Evolutionary conservation across 2,329 filamentous ascomycete genomes (phyloP), one percentile per base, ranked within the genome.

Genomic region (Cladophialophora yegresii): DNA sequence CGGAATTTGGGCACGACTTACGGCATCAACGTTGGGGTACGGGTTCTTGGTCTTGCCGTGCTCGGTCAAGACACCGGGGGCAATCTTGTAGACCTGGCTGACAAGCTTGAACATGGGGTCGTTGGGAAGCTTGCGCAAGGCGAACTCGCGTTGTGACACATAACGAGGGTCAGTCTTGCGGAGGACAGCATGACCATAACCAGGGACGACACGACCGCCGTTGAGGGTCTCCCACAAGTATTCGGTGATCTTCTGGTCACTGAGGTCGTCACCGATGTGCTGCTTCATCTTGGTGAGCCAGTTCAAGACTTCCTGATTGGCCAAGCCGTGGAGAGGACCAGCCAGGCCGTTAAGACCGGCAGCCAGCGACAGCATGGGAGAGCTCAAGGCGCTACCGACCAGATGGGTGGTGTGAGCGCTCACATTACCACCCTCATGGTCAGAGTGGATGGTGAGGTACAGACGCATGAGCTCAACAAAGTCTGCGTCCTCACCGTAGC

Each of bases 21-120:
- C 79, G 76, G 93, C 93, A 77, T 98, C 93, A 76, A 98, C 93
- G 85, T 98, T 98, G 81, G 95, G 95, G 87, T 86, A 98, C 72
- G 93, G 93, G 90, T 98, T 97, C 91, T 98, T 98, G 86, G 93
- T 98, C 91, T 99, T 99, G 84, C 95, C 95, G 85, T 99, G 95
- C 89, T 99, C 92, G 72, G 95, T 99, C 79, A 99, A 86, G 75
- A 99, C 95, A 76, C 89, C 90, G 71, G 95, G 95, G 71, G 95
- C 95, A 75, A 99, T 98, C 91, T 99, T 99, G 91, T 98, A 99
- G 74, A 99, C 95, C 85, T 99, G 95, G 87, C 91, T 96, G 83
- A 99, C 95, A 73, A 99, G 91, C 88, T 99, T 92, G 91, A 97
- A 99, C 93, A 99, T 96, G 75, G 93, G 93, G 86, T 98, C 95